Conservation (phyloP, 2,329 filamentous ascomycete genomes). For the Diaporthe aspalathi region DNA sequence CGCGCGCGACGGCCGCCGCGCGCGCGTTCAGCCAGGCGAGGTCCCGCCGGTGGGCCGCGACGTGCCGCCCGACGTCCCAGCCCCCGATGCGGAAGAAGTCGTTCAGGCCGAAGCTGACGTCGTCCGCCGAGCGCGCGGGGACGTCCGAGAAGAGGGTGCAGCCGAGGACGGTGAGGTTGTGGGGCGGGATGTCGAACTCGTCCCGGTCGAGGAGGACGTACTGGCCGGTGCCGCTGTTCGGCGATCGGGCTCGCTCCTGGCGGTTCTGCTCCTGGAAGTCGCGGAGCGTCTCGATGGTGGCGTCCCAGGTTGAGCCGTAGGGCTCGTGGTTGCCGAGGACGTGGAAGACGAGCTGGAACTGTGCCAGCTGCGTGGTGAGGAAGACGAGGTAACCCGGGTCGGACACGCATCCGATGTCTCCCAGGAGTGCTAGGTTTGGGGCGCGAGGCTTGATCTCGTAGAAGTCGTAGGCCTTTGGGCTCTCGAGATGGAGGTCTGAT, state of each 20-base stretch:
- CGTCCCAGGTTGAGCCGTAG: constrained; percentile 55
- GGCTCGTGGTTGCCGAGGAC: constrained; percentile 69
- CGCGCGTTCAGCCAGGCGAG: constrained; percentile 45
- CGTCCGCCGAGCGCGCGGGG: background rate
- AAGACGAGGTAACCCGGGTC: constrained; percentile 51
- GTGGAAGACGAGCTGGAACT: constrained; percentile 63
- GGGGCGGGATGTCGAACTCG: constrained; percentile 43
- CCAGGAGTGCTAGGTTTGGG: constrained; percentile 65
- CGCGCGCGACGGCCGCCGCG: constrained; percentile 33
- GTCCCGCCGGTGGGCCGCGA: constrained; percentile 42
- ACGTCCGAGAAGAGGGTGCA: constrained; percentile 43
- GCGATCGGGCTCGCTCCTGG: background rate
- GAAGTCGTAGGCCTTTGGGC: constrained; percentile 58
- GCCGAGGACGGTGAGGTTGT: constrained; percentile 48
- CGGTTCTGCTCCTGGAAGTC: constrained; percentile 47
- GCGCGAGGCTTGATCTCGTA: constrained; percentile 61
- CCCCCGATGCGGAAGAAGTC: constrained; percentile 55
- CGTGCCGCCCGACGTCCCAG: constrained; percentile 44
- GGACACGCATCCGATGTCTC: constrained; percentile 62
- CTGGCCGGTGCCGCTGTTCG: constrained; percentile 47
- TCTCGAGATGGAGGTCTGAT: constrained; percentile 70
- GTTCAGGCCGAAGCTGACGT: constrained; percentile 45
- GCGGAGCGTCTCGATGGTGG: constrained; percentile 46
- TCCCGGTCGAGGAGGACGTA: constrained; percentile 54
- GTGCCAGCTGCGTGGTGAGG: constrained; percentile 57